Percentiles rank a stretch among this genome's conserved stretches.
Conservation (phyloP, 352 stramenopile genomes). For the Phytophthora pini region DNA sequence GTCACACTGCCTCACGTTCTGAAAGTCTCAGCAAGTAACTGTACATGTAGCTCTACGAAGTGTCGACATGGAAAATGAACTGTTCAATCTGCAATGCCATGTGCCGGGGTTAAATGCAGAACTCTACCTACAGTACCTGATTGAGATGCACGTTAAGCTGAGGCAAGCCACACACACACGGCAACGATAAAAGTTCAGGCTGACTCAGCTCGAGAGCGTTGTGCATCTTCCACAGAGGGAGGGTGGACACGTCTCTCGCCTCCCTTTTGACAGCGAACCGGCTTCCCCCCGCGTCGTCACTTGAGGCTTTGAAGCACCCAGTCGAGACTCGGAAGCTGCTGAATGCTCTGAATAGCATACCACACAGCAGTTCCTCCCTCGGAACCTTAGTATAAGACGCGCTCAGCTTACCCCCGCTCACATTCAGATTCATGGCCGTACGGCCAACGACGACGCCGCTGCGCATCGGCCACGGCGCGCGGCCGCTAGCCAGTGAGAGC, state of each 20-base stretch:
- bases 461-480: conserved; percentile 29
- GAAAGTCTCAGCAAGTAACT: conserved; percentile 8
- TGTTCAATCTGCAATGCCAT: conserved; percentile 1
- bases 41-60: conserved; percentile 5
- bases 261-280: conserved; percentile 11
- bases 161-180: too few species aligned
- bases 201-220: conserved; percentile 3
- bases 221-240: conserved; percentile 7
- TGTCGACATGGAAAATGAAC: conserved; percentile 8
- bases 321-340: background rate
- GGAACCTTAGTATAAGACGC: conserved; percentile 5
- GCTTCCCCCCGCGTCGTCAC: conserved; percentile 1
- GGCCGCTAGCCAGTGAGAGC: conserved; percentile 41
- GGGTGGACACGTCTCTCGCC: conserved; percentile 1
- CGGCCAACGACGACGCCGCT: conserved; percentile 20
- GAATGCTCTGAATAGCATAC: conserved; percentile 29
- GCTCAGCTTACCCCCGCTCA: background rate
- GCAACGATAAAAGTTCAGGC: too few species aligned
- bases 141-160: too few species aligned
- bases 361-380: conserved; percentile 5
- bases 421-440: conserved; percentile 12
- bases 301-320: conserved; percentile 10
- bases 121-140: too few species aligned
- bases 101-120: too few species aligned
- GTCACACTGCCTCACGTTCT: conserved; percentile 40